Evolutionary conservation across 805 yeast species (phyloP), one percentile per base, ranked within the genome.

Genomic region (Kazachstania kunashirensis): DNA sequence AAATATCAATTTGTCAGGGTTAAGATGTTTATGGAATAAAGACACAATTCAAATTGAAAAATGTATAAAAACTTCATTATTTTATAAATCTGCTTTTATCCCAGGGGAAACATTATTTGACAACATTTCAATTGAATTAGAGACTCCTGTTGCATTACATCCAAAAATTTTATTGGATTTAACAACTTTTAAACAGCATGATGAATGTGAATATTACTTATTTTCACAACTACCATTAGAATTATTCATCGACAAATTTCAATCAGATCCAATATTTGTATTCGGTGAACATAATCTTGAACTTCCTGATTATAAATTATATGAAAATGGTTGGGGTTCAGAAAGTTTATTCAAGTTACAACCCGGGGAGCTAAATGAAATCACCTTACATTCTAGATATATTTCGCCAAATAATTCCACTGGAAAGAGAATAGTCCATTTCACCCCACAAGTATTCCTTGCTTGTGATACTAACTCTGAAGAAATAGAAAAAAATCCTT

Each of bases 221-320:
- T 59, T 61, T 42, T 51, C 69, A 19, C 63, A 66, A 7, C 46
- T 74, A 9, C 75, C 78, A 3, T 52, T 55, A 4, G 57, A 60
- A 13, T 37, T 75, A 15, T 73, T 76, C 46, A 61, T 74, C n/a
- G 81, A 75, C 55, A 61, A 61, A 48, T 75, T 71, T 49, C 78
- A 76, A 49, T 63, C 71, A 17, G 52, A 52, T n/a, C 57, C 72
- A 12, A 24, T 68, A 1, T 61, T 59, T 2, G 51, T 67, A 1
- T 70, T 70, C 68, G 80, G 80, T 3, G 74, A 71, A 36, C 58
- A 65, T n/a, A 77, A 76, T 47, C 54, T 75, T 17, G 82, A 75
- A 45, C 63, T 66, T 24, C 82, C 82, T 4, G 67, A 59, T 24
- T 76, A 75, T 66, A 45, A 45, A 29, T 28, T 56, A 10, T 27